phyloP scores from a whole-genome alignment of 2,329 filamentous ascomycete genomes.

The Nothopassalora personata region DNA sequence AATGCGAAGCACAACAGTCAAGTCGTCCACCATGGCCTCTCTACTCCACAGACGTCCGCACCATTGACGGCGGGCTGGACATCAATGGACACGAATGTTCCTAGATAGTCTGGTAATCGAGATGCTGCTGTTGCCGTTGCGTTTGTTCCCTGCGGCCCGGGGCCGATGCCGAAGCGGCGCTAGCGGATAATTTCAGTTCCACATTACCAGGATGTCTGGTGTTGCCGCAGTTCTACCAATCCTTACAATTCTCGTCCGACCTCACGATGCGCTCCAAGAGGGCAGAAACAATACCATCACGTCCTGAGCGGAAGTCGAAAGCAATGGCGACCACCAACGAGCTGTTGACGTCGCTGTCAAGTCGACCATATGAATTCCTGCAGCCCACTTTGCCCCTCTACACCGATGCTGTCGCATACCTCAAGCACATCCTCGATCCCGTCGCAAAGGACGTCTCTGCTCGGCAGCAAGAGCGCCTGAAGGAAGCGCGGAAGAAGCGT shows the following conservation, averaged over 20 bases:
- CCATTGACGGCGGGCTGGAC: no score
- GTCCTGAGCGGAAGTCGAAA: background rate
- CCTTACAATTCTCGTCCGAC: background rate
- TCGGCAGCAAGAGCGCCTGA: conserved; percentile 63
- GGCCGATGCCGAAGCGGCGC: no score
- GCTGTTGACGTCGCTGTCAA: conserved; percentile 19
- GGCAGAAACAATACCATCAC: background rate
- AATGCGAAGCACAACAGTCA: no score
- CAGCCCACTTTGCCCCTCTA: conserved; percentile 64
- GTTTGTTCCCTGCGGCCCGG: no score
- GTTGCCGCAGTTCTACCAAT: background rate
- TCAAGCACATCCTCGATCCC: conserved; percentile 75
- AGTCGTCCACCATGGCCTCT: no score
- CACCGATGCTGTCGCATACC: conserved; percentile 63
- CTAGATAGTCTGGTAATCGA: no score
- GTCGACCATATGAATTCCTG: conserved; percentile 64
- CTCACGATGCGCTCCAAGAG: background rate
- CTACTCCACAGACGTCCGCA: no score
- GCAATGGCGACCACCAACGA: conserved; percentile 17
- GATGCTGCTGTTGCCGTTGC: no score
- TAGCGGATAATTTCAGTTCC: background rate
- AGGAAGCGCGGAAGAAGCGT: conserved; percentile 66
- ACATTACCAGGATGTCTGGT: background rate
- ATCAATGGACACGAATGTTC: no score
- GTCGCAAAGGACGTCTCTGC: conserved; percentile 70